Conservation (phyloP, 148 eudicot species). For the Camellia japonica region DNA sequence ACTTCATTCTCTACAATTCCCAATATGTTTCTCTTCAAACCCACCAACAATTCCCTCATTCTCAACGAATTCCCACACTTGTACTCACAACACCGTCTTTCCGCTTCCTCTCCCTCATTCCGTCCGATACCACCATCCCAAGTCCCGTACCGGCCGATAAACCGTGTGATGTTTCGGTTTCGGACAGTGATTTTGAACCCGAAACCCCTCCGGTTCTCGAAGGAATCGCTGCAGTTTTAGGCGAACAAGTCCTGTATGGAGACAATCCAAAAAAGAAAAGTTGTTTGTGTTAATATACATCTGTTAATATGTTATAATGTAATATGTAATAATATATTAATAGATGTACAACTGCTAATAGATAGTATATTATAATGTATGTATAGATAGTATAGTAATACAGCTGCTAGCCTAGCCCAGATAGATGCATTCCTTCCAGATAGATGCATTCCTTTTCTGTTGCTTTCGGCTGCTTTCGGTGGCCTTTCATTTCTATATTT, state of each 20-base stretch:
- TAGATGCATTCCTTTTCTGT: too few species aligned
- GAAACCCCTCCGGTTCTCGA: conserved; percentile 21
- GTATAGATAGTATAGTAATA: too few species aligned
- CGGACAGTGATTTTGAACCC: background rate
- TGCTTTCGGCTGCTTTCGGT: too few species aligned
- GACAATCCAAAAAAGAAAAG: background rate
- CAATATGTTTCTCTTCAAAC: conserved; percentile 13
- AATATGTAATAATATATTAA: too few species aligned
- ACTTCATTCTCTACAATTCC: conserved; percentile 5
- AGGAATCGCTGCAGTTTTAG: conserved; percentile 38
- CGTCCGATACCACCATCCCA: background rate
- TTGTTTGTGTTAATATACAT: too few species aligned
- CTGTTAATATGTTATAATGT: too few species aligned
- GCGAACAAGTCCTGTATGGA: conserved; percentile 30
- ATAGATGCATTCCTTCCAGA: too few species aligned
- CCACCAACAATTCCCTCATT: background rate
- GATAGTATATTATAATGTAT: too few species aligned
- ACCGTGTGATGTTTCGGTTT: background rate
- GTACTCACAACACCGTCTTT: background rate
- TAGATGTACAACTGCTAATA: too few species aligned
- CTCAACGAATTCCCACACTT: conserved; percentile 4
- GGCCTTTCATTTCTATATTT: too few species aligned
- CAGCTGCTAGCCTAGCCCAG: too few species aligned
- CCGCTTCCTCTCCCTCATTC: background rate
- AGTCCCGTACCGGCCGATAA: background rate